Conservation (phyloP, 2,329 filamentous ascomycete species). For the Penicillium digitatum region DNA sequence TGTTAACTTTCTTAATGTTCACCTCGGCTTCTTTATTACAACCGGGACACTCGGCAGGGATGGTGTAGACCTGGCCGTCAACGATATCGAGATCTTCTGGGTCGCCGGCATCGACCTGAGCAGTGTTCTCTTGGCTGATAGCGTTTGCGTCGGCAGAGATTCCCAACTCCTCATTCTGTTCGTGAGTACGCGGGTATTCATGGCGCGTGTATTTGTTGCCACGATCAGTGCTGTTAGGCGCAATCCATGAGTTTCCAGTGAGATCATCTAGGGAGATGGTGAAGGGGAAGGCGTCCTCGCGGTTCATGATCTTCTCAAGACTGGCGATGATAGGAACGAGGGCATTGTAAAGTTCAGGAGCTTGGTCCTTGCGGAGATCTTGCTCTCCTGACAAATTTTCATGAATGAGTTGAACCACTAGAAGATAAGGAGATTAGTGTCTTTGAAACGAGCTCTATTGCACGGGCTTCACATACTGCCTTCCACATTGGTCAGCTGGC, state of each 20-base stretch:
- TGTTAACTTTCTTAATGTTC: constrained; percentile 5
- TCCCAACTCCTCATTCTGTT: constrained; percentile 83
- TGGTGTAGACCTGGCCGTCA: constrained; percentile 87
- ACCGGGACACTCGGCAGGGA: constrained; percentile 86
- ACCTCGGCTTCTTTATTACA: constrained; percentile 81
- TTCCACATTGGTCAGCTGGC: constrained; percentile 90
- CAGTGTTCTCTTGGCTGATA: constrained; percentile 25
- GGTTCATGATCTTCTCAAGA: constrained; percentile 71
- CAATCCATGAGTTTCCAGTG: constrained; percentile 94
- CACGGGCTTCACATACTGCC: constrained; percentile 44
- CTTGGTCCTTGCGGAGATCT: constrained; percentile 70
- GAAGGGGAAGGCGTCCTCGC: constrained; percentile 77
- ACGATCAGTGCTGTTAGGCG: constrained; percentile 69
- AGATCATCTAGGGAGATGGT: constrained; percentile 83
- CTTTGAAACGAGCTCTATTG: neutral
- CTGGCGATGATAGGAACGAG: constrained; percentile 71
- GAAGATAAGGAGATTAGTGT: neutral
- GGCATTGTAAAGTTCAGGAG: constrained; percentile 74
- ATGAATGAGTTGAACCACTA: constrained; percentile 68
- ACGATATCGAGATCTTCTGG: constrained; percentile 74
- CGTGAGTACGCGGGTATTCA: constrained; percentile 75
- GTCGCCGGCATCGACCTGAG: constrained; percentile 43
- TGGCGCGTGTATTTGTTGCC: constrained; percentile 87
- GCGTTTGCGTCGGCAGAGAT: constrained; percentile 53
- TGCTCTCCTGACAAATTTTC: constrained; percentile 80